Conservation (phyloP, 2,329 filamentous ascomycete genomes). For the Aspergillus alliaceus region DNA sequence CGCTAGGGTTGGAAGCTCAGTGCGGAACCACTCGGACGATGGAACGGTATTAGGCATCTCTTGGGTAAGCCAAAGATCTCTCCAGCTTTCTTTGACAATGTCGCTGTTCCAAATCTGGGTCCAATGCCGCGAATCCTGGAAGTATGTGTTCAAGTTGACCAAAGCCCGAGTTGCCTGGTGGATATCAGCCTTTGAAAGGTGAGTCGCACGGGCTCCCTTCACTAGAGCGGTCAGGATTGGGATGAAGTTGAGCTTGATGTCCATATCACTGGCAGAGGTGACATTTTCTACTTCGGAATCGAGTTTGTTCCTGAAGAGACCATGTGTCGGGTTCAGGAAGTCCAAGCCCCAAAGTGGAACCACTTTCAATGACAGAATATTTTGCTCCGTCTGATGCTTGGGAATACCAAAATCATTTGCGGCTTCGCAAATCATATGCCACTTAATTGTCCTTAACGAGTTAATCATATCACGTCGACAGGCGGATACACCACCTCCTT, state of each 20-base stretch:
- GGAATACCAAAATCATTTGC: constrained; percentile 58
- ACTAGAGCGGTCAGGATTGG: constrained; percentile 53
- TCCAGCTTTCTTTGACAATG: constrained; percentile 47
- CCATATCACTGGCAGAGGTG: constrained; percentile 44
- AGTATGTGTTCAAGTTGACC: constrained; percentile 52
- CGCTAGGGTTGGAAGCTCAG: constrained; percentile 39
- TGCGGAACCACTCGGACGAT: constrained; percentile 38
- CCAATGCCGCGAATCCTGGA: constrained; percentile 50
- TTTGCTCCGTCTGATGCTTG: constrained; percentile 56
- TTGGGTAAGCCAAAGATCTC: constrained; percentile 49
- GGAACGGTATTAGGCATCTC: constrained; percentile 42
- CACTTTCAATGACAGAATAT: constrained; percentile 55
- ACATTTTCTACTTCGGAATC: constrained; percentile 54
- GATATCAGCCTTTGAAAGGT: constrained; percentile 45
- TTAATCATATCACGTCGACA: constrained; percentile 58
- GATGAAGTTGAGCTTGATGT: constrained; percentile 56
- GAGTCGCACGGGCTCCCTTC: constrained; percentile 49
- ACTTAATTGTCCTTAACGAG: constrained; percentile 53
- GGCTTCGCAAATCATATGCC: constrained; percentile 56
- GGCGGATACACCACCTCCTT: constrained; percentile 56
- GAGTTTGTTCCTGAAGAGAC: constrained; percentile 55
- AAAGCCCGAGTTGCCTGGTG: constrained; percentile 50
- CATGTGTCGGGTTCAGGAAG: constrained; percentile 53
- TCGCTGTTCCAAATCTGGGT: constrained; percentile 50
- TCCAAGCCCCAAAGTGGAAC: constrained; percentile 58